phyloP scores from a whole-genome alignment of 2,329 filamentous ascomycete genomes.

The Neobulgaria alba region DNA sequence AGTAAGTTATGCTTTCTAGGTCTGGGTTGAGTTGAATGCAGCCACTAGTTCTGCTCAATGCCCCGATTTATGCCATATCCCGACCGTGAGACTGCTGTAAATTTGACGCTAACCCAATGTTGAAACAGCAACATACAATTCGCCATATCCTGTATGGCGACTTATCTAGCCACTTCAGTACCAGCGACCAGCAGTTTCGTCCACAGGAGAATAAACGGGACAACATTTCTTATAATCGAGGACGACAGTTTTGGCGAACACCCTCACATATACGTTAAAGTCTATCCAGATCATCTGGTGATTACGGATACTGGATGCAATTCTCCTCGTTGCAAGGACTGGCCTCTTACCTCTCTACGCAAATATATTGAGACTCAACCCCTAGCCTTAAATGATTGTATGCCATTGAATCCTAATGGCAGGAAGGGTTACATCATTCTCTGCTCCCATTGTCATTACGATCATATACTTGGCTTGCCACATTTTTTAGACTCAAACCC shows the following conservation, averaged over 20 bases:
- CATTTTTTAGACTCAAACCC: conserved; percentile 17
- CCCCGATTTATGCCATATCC: no score
- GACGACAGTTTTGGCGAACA: conserved; percentile 35
- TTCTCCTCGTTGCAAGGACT: conserved; percentile 25
- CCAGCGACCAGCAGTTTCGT: conserved; percentile 27
- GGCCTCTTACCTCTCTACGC: conserved; percentile 29
- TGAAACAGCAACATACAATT: no score
- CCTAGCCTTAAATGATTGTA: conserved; percentile 28
- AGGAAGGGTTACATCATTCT: conserved; percentile 33
- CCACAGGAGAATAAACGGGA: conserved; percentile 31
- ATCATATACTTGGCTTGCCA: conserved; percentile 30
- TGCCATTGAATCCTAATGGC: conserved; percentile 31
- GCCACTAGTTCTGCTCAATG: no score
- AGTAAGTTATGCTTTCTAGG: no score
- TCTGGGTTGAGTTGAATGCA: no score
- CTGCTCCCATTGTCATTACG: conserved; percentile 40
- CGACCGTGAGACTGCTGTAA: no score
- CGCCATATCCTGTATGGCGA: no score
- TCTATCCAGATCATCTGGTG: conserved; percentile 31
- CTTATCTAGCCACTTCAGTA: background rate
- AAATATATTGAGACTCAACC: conserved; percentile 35
- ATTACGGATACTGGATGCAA: conserved; percentile 40
- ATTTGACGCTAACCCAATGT: no score
- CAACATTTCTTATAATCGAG: conserved; percentile 37
- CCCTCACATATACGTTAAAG: conserved; percentile 39